These are phyloP conservation scores for Saraca asoca DNA, from an alignment of 331 rosid species.

Conservation along the genomic window DNA sequence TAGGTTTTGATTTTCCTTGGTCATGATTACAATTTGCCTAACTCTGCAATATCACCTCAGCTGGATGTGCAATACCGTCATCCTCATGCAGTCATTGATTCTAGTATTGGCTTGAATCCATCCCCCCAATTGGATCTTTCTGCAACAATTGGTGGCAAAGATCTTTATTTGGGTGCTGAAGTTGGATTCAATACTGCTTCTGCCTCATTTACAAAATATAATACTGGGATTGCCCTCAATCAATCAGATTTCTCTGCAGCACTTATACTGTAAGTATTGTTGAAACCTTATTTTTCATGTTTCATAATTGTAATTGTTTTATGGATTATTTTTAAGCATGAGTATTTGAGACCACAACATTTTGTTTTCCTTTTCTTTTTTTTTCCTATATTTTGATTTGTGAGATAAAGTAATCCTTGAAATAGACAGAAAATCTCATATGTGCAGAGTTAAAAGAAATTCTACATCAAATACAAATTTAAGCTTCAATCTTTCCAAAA, in stretches of 20 bases:
- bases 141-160: slow-evolving; percentile 78
- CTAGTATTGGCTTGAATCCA: slow-evolving; percentile 90
- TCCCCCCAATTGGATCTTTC: slow-evolving; percentile 80
- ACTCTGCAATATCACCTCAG: slow-evolving; percentile 46
- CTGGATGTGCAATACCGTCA: slow-evolving; percentile 81
- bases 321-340: neutral
- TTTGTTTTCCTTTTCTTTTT: too few species aligned
- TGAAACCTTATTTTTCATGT: slow-evolving; percentile 22
- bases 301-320: slow-evolving; percentile 4
- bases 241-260: slow-evolving; percentile 77
- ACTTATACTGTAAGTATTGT: slow-evolving; percentile 67
- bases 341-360: too few species aligned
- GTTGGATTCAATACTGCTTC: slow-evolving; percentile 86
- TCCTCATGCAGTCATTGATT: slow-evolving; percentile 84
- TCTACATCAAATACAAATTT: too few species aligned
- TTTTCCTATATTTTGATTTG: too few species aligned
- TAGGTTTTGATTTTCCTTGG: neutral
- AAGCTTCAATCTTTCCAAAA: too few species aligned
- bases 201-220: slow-evolving; percentile 81
- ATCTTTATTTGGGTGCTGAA: slow-evolving; percentile 83
- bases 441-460: too few species aligned
- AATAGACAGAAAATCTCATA: too few species aligned
- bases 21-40: slow-evolving; percentile 26
- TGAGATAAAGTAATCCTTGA: too few species aligned
- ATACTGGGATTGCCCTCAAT: slow-evolving; percentile 81